phyloP scores from a whole-genome alignment of 768 basidiomycete species.

The Kwoniella sp. region DNA sequence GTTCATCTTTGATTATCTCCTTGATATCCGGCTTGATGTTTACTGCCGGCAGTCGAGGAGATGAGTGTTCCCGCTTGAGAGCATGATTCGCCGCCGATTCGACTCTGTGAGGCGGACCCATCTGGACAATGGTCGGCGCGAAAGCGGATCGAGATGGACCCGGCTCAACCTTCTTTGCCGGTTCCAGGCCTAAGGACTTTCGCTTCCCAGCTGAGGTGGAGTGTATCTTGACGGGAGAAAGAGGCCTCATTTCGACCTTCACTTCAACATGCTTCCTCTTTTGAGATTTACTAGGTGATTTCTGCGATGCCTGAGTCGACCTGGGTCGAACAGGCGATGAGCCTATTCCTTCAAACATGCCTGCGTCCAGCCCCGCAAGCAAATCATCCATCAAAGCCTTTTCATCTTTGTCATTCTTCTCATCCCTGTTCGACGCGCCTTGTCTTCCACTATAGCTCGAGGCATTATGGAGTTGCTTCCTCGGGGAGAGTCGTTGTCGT shows the following conservation, averaged over 20 bases:
- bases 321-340: slow-evolving; percentile 50
- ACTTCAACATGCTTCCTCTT: slow-evolving; percentile 13
- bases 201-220: background rate
- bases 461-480: background rate
- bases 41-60: background rate
- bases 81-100: too few relatives aligned
- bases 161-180: background rate
- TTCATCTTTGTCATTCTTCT: slow-evolving; percentile 58
- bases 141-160: slow-evolving; percentile 6
- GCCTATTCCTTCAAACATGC: slow-evolving; percentile 60
- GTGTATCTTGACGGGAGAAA: background rate
- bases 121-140: slow-evolving; percentile 3
- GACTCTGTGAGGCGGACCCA: background rate
- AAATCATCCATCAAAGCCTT: slow-evolving; percentile 65
- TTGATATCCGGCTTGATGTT: slow-evolving; percentile 13
- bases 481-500: slow-evolving; percentile 5
- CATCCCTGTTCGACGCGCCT: background rate
- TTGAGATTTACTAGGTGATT: slow-evolving; percentile 17
- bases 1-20: background rate
- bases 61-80: background rate
- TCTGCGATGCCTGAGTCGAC: slow-evolving; percentile 9
- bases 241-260: slow-evolving; percentile 4
- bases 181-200: background rate
- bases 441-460: too few relatives aligned
- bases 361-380: slow-evolving; percentile 63